phyloP scores from a whole-genome alignment of 2,329 filamentous ascomycete species.

The Stagonosporopsis vannaccii region DNA sequence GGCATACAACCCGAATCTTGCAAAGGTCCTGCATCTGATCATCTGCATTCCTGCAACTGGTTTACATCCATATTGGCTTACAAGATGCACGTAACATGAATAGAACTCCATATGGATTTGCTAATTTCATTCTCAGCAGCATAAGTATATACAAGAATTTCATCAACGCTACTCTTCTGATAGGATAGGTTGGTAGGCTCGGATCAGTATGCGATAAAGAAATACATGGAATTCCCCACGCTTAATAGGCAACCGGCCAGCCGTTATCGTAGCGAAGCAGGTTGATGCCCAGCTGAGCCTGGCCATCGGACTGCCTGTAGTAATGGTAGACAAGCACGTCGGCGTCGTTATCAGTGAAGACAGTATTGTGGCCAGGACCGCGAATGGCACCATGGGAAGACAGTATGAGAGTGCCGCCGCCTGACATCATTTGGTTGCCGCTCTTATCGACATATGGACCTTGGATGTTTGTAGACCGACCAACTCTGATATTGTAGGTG shows the following conservation, averaged over 20 bases:
- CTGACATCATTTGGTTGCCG: conserved; percentile 58
- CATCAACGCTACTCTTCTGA: neutral
- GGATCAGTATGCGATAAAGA: neutral
- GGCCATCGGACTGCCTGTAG: conserved; percentile 50
- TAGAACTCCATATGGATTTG: no score
- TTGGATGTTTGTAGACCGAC: conserved; percentile 58
- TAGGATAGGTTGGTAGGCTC: neutral
- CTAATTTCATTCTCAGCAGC: no score
- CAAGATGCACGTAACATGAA: no score
- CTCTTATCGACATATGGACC: conserved; percentile 62
- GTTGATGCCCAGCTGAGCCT: conserved; percentile 59
- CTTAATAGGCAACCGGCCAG: conserved; percentile 48
- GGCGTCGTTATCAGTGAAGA: conserved; percentile 55
- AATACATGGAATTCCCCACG: neutral
- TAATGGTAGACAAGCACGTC: conserved; percentile 42
- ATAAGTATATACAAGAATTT: neutral
- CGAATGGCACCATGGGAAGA: conserved; percentile 65
- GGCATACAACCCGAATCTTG: no score
- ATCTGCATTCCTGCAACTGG: no score
- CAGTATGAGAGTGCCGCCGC: conserved; percentile 66
- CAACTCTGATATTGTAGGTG: conserved; percentile 69
- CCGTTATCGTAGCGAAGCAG: conserved; percentile 53
- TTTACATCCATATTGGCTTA: no score
- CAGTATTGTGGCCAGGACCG: conserved; percentile 68
- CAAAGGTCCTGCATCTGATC: no score